phyloP scores from a whole-genome alignment of 75 land plant genomes.

The Pseudotsuga menziesii region DNA sequence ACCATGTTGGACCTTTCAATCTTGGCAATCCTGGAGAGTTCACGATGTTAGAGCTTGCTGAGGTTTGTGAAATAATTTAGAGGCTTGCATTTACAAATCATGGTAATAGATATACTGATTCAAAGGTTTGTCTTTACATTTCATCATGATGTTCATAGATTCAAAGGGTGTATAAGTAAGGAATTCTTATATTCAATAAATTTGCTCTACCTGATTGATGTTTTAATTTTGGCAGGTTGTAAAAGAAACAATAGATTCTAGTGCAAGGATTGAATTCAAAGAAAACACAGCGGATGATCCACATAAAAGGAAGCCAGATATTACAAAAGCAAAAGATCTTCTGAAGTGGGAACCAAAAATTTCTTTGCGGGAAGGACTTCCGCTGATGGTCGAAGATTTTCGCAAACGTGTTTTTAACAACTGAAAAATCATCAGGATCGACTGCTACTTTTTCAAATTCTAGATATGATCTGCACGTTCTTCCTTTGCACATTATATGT shows the following conservation, averaged over 20 bases:
- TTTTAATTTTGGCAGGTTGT: constrained; percentile 45
- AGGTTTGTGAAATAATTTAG: constrained; percentile 19
- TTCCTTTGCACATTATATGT: not conserved
- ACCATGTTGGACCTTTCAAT: constrained; percentile 51
- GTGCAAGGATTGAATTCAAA: constrained; percentile 55
- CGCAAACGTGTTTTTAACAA: constrained; percentile 48
- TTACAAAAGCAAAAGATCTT: constrained; percentile 57
- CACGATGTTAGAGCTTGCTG: constrained; percentile 44
- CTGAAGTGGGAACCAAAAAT: constrained; percentile 72
- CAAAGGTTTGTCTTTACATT: not conserved
- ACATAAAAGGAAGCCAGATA: constrained; percentile 83
- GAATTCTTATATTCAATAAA: not conserved
- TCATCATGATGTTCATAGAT: not conserved
- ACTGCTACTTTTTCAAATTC: not conserved
- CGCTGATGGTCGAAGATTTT: constrained; percentile 69
- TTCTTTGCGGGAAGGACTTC: constrained; percentile 59
- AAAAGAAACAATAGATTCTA: constrained; percentile 60
- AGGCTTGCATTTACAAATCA: not conserved
- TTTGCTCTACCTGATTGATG: not conserved
- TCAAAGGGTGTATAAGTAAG: not conserved
- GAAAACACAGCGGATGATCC: constrained; percentile 82
- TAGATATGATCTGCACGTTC: not conserved
- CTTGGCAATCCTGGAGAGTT: constrained; percentile 54
- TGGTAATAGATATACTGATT: not conserved
- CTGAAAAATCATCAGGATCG: not conserved